These are phyloP conservation scores for Saccharomyces hybrid DNA, from an alignment of 1,139 yeast genomes.

Conservation along the genomic window DNA sequence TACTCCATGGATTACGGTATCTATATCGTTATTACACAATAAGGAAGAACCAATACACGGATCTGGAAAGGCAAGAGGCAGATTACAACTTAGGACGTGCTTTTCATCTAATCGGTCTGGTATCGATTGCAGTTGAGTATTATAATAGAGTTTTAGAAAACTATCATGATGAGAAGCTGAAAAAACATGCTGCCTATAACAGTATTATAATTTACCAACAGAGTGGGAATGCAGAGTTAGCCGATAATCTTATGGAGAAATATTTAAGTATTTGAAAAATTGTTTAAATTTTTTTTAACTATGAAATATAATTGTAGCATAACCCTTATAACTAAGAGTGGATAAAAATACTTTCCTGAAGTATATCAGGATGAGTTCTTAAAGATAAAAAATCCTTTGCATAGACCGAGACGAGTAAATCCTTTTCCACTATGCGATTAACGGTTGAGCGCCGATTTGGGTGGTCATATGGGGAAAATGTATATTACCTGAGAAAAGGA, in stretches of 20 bases:
- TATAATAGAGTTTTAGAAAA: slow-evolving; percentile 57
- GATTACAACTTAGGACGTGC: slow-evolving; percentile 78
- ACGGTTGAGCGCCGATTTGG: background rate
- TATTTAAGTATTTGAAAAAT: slow-evolving; percentile 37
- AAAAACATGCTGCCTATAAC: slow-evolving; percentile 80
- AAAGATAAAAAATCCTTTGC: background rate
- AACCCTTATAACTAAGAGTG: background rate
- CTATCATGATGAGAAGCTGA: slow-evolving; percentile 47
- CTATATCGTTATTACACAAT: slow-evolving; percentile 61
- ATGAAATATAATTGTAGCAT: background rate
- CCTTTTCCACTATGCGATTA: background rate
- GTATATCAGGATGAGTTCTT: background rate
- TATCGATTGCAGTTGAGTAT: slow-evolving; percentile 61
- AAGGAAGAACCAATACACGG: slow-evolving; percentile 30
- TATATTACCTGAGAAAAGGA: background rate
- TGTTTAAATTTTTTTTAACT: background rate
- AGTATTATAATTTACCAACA: slow-evolving; percentile 63
- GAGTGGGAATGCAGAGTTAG: slow-evolving; percentile 63
- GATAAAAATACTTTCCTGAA: background rate
- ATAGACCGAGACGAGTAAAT: background rate
- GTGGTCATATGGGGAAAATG: background rate
- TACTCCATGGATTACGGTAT: slow-evolving; percentile 78
- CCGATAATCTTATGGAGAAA: slow-evolving; percentile 54
- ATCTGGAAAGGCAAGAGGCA: slow-evolving; percentile 63
- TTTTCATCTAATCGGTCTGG: slow-evolving; percentile 75